phyloP scores from a whole-genome alignment of 306 rosid species.

The Crataegus laevigata region DNA sequence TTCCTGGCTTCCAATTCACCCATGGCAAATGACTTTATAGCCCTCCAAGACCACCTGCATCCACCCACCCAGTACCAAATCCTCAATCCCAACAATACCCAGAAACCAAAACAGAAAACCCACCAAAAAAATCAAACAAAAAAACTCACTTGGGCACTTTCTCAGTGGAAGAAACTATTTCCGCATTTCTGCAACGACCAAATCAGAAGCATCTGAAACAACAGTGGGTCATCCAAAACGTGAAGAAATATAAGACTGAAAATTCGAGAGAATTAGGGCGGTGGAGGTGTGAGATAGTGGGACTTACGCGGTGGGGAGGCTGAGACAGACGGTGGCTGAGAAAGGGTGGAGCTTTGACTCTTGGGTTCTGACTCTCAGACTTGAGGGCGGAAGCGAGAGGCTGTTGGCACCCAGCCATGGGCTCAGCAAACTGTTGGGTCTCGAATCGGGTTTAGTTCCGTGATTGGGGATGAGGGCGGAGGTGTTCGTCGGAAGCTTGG shows the following conservation, averaged over 20 bases:
- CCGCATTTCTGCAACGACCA: conserved; percentile 50
- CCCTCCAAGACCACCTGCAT: conserved; percentile 72
- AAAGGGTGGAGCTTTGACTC: conserved; percentile 30
- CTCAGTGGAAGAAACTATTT: conserved; percentile 31
- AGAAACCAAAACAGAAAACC: not conserved
- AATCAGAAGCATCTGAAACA: conserved; percentile 38
- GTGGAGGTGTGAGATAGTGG: conserved; percentile 2
- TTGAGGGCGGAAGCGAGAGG: conserved; percentile 23
- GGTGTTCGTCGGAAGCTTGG: conserved; percentile 25
- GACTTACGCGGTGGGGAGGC: conserved; percentile 77
- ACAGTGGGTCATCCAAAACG: conserved; percentile 14
- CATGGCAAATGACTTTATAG: conserved; percentile 73
- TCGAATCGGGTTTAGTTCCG: conserved; percentile 1
- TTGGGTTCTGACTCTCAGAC: conserved; percentile 22
- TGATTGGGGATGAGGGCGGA: not conserved
- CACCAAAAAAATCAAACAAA: not conserved
- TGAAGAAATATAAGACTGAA: not conserved
- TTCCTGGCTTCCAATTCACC: conserved; percentile 65
- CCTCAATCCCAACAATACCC: conserved; percentile 12
- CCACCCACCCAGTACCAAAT: not conserved
- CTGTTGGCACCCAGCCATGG: conserved; percentile 44
- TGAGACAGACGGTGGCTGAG: conserved; percentile 36
- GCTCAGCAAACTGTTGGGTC: conserved; percentile 6
- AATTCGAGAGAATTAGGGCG: not conserved
- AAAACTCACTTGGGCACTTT: conserved; percentile 55